Evolutionary conservation across 2,329 filamentous ascomycete species (phyloP), one percentile per base, ranked within the genome.

Genomic region (Parasarocladium wereldwijsianum): DNA sequence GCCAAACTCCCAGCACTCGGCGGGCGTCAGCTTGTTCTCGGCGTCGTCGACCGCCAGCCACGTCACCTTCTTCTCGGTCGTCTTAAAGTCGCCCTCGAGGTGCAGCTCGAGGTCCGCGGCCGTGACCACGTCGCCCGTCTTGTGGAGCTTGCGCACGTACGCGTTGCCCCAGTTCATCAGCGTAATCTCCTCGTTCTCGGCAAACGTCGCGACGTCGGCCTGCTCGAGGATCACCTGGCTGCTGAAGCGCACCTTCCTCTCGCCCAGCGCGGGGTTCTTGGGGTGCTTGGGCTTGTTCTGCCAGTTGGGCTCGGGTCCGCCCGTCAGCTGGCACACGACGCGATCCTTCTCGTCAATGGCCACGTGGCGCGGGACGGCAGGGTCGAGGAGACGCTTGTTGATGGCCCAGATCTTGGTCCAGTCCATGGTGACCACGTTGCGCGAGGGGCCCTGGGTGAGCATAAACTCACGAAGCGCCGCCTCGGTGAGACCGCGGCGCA

Each of bases 111-210:
- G 15, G 4, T 17, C 26, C 14, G 17, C n/a, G 8, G 8, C 8
- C 18, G 15, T 29, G 5, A 20, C 26, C 7, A 21, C 18, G 22
- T 14, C 26, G 16, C 13, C 26, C n/a, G 8, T 15, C 23, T 31
- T 27, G 29, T 29, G 18, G 37, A 83, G 71, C 35, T 74, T 71
- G 32, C 75, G 70, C 15, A 90, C 79, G 40, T 85, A 70, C 9
- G 80, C 83, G 46, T 93, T 92, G 43, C 87, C 90, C 87, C 87
- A 96, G 52, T 80, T 80, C 87, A 94, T 94, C 24, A 94, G 66
- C 0, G 87, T 94, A 44, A 96, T 82, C 54, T 94, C 86, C 60
- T 96, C 87, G 47, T 78, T 76, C 36, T 78, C 66, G 43, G 73
- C 78, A 57, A 94, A 92, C 16, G 68, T 69, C 50, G 77, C 76